phyloP scores from a whole-genome alignment of 2,329 filamentous ascomycete genomes.

The Thelonectria blattea region DNA sequence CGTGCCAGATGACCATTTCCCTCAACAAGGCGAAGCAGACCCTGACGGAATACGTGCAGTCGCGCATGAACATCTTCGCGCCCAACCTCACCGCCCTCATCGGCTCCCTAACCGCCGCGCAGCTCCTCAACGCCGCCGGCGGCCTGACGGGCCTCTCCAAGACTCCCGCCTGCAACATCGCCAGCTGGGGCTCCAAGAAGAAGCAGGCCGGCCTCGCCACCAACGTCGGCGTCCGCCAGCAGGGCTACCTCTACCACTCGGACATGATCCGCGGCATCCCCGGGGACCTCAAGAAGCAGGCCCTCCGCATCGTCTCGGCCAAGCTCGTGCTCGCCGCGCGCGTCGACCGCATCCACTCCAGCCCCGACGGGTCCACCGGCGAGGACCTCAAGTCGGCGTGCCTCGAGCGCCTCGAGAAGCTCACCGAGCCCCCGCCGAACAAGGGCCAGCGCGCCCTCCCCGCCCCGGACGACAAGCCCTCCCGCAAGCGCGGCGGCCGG shows the following conservation, averaged over 20 bases:
- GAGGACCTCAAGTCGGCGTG: constrained; percentile 83
- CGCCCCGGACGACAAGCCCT: constrained; percentile 93
- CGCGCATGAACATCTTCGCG: constrained; percentile 94
- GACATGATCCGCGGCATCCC: constrained; percentile 86
- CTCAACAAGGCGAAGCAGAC: constrained; percentile 87
- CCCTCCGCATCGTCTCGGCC: constrained; percentile 90
- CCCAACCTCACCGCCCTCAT: constrained; percentile 92
- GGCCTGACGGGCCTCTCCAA: constrained; percentile 88
- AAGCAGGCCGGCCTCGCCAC: constrained; percentile 85
- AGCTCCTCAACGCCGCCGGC: constrained; percentile 93
- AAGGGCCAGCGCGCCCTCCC: constrained; percentile 86
- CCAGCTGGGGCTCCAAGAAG: constrained; percentile 89
- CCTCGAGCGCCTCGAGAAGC: constrained; percentile 85
- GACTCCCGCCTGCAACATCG: constrained; percentile 90
- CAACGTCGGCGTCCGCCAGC: constrained; percentile 87
- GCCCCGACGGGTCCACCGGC: constrained; percentile 81
- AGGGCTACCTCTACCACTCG: constrained; percentile 92
- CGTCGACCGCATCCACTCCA: constrained; percentile 84
- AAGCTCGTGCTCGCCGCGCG: constrained; percentile 94
- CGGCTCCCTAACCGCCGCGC: constrained; percentile 90
- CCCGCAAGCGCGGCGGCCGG: constrained; percentile 88
- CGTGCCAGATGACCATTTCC: constrained; percentile 86
- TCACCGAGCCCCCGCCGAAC: constrained; percentile 90
- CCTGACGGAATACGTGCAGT: constrained; percentile 93
- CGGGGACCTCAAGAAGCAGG: constrained; percentile 86